These are phyloP conservation scores for Keithomyces neogunnii DNA, from an alignment of 2,329 filamentous ascomycete species.

Conservation along the genomic window DNA sequence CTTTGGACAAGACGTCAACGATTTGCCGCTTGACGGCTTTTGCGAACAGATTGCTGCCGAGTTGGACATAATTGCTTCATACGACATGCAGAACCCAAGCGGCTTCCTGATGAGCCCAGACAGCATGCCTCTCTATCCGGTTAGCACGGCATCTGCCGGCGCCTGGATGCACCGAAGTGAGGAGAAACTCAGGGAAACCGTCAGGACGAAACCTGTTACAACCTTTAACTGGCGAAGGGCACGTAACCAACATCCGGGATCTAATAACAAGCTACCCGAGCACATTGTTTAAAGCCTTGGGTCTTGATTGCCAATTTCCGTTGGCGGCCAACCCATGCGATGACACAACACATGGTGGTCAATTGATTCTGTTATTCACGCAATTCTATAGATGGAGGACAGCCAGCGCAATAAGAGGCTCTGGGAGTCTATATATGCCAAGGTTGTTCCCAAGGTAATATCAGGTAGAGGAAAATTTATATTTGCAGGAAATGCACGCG, in stretches of 20 bases:
- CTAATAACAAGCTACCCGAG: not conserved
- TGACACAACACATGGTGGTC: not conserved
- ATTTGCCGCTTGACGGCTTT: slow-evolving; percentile 67
- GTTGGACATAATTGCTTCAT: slow-evolving; percentile 62
- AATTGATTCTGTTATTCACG: not conserved
- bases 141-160: slow-evolving; percentile 31
- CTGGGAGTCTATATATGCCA: not conserved
- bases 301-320: not conserved
- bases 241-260: slow-evolving; percentile 2
- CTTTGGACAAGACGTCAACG: slow-evolving; percentile 77
- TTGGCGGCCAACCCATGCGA: not conserved
- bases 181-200: slow-evolving; percentile 27
- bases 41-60: slow-evolving; percentile 68
- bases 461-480: not conserved
- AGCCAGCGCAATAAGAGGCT: not conserved
- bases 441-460: not conserved
- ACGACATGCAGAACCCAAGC: slow-evolving; percentile 25
- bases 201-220: slow-evolving; percentile 30
- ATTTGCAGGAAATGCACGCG: not conserved
- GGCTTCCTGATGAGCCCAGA: slow-evolving; percentile 22
- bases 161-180: slow-evolving; percentile 33
- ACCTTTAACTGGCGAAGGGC: slow-evolving; percentile 23
- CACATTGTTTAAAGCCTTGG: not conserved
- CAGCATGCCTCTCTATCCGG: slow-evolving; percentile 50
- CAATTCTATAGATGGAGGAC: not conserved